These are phyloP conservation scores for Talaromyces atroroseus DNA, from an alignment of 2,329 filamentous ascomycete species.

Conservation along the genomic window DNA sequence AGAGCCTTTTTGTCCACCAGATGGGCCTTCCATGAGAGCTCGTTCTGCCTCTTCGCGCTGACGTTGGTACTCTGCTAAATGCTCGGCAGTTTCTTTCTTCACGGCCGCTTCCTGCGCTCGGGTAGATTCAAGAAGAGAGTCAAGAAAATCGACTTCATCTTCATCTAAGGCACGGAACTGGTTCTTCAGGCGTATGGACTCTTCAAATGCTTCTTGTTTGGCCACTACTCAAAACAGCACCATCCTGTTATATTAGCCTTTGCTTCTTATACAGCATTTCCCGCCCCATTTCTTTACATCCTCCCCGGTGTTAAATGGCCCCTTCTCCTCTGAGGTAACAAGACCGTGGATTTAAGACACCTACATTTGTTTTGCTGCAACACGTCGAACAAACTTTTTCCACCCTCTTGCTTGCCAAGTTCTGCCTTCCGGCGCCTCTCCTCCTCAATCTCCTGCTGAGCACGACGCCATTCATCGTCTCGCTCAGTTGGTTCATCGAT, in stretches of 20 bases:
- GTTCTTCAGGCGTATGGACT: slow-evolving; percentile 46
- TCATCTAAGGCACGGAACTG: slow-evolving; percentile 49
- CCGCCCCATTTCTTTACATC: background rate
- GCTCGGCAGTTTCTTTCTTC: slow-evolving; percentile 54
- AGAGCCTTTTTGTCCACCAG: slow-evolving; percentile 20
- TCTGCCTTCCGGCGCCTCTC: slow-evolving; percentile 42
- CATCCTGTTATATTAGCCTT: slow-evolving; percentile 39
- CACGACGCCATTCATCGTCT: slow-evolving; percentile 41
- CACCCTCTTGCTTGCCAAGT: slow-evolving; percentile 48
- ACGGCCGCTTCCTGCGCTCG: slow-evolving; percentile 53
- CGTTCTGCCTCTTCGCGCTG: slow-evolving; percentile 57
- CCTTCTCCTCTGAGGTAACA: background rate
- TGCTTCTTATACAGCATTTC: background rate
- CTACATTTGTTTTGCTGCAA: slow-evolving; percentile 48
- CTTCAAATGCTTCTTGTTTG: slow-evolving; percentile 50
- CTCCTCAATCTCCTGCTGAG: slow-evolving; percentile 42
- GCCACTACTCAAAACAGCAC: slow-evolving; percentile 31
- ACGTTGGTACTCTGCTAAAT: slow-evolving; percentile 54
- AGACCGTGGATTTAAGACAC: slow-evolving; percentile 15
- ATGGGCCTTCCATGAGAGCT: slow-evolving; percentile 36
- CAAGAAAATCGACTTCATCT: slow-evolving; percentile 48
- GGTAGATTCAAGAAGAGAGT: slow-evolving; percentile 54
- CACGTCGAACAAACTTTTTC: slow-evolving; percentile 47
- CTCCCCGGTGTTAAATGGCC: background rate
- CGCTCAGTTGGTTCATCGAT: slow-evolving; percentile 34